Conservation (phyloP, 108 stramenopile genomes). For the Fragilariopsis cylindrus region DNA sequence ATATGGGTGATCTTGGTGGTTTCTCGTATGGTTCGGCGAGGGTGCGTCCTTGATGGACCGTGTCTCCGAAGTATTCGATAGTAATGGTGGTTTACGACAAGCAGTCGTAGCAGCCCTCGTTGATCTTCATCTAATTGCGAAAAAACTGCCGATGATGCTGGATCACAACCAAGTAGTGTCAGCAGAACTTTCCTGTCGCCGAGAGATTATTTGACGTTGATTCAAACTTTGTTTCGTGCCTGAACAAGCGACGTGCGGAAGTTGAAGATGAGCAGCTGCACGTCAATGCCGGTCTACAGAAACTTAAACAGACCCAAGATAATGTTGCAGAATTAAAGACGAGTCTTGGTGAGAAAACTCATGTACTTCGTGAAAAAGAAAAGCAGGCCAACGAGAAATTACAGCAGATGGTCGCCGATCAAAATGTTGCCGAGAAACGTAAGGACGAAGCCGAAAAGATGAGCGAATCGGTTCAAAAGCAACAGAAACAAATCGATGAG, state of each 20-base stretch:
- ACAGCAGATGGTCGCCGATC: constrained; percentile 98
- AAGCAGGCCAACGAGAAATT: constrained; percentile 93
- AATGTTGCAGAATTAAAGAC: constrained; percentile 90
- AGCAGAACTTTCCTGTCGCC: constrained; percentile 90
- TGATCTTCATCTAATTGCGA: constrained; percentile 77
- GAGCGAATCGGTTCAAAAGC: constrained; percentile 81
- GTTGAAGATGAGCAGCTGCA: constrained; percentile 96
- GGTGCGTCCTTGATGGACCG: constrained; percentile 68
- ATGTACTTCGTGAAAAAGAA: constrained; percentile 87
- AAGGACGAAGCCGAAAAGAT: constrained; percentile 92
- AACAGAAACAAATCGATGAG: constrained; percentile 74
- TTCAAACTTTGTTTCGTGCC: constrained; percentile 90
- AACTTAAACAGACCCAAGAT: constrained; percentile 91
- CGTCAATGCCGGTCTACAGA: constrained; percentile 94
- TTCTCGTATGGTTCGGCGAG: constrained; percentile 78
- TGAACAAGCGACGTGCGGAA: constrained; percentile 69
- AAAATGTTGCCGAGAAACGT: constrained; percentile 93
- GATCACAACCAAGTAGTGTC: constrained; percentile 50
- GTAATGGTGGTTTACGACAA: constrained; percentile 70
- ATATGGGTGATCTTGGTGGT: constrained; percentile 88
- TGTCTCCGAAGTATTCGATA: constrained; percentile 71
- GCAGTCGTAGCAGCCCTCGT: constrained; percentile 96
- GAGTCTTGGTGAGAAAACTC: constrained; percentile 78
- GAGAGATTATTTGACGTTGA: constrained; percentile 95
- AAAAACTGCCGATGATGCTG: constrained; percentile 64